Evolutionary conservation across 768 basidiomycete species (phyloP), one percentile per base, ranked within the genome.

Genomic region (Dacryopinax primogenitus): DNA sequence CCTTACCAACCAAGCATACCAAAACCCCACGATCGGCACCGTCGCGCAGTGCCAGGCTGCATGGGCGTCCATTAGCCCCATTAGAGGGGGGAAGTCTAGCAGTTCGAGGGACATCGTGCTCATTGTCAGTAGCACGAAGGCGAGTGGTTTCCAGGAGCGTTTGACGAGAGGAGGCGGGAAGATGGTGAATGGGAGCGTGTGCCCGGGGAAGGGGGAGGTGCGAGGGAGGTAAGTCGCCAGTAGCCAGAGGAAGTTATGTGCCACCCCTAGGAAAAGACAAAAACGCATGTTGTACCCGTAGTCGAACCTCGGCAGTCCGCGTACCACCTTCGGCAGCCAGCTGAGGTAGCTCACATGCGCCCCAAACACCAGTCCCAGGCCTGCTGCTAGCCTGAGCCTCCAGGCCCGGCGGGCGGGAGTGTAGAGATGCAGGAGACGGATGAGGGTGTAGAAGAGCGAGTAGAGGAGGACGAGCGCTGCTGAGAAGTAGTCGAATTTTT

Each of bases 401-500:
- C 4, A 33, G 62, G 11, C 67, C 26, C 67, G 32, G 26, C 68
- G 32, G 1, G 67, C 36, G 3, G 83, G 76, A 1, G 71, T 68
- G 71, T 92, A 92, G 62, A 93, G 76, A 69, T 87, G 85, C 71
- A 87, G 86, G 18, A 89, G 73, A 2, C 95, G 89, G 58, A 92
- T 77, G 69, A 85, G 79, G 28, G 87, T 83, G 73, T 83, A 84
- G 74, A 90, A 93, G 2, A 98, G 78, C 1, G 87, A 86, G 69
- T 83, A 88, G 28, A 93, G 73, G 68, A 96, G 93, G 13, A 87
- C 85, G 9, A 87, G 75, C 0, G 88, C 92, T 3, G 96, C 96
- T 1, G 91, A 91, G 74, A 97, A 96, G 74, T 99, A 99, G 72
- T 98, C 96, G 72, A 94, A 66, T 68, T 86, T 88, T 75, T 99